Conservation (phyloP, 805 yeast species). For the Candida ponderosae region DNA sequence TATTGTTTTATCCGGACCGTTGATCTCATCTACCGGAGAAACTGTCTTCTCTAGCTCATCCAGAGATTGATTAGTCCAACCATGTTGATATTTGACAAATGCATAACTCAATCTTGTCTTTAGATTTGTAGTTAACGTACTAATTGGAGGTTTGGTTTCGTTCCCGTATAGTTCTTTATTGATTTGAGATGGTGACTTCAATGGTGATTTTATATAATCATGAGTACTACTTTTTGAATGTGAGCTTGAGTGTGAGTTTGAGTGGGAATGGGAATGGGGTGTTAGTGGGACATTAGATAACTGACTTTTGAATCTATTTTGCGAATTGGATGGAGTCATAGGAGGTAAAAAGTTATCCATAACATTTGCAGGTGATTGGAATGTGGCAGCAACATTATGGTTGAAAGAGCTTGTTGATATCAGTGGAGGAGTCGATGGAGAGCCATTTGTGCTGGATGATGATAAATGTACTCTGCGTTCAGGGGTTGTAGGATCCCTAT, state of each 20-base stretch:
- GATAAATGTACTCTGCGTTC: background rate
- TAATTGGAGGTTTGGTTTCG: constrained; percentile 27
- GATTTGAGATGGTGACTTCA: constrained; percentile 18
- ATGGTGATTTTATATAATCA: constrained; percentile 9
- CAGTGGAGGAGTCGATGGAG: constrained; percentile 17
- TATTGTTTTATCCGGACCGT: constrained; percentile 3
- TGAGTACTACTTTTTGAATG: too few relatives aligned
- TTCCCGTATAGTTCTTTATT: constrained; percentile 13
- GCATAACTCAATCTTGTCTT: constrained; percentile 34
- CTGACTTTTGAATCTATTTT: background rate
- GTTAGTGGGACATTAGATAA: constrained; percentile 17
- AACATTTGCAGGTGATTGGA: constrained; percentile 11
- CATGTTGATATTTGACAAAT: constrained; percentile 27
- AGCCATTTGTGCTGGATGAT: background rate
- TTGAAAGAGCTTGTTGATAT: background rate
- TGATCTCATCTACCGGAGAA: constrained; percentile 2
- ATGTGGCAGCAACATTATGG: constrained; percentile 1
- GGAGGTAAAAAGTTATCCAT: background rate
- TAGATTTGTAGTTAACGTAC: constrained; percentile 30
- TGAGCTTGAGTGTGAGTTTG: background rate
- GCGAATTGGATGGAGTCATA: background rate
- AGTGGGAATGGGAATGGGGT: constrained; percentile 8
- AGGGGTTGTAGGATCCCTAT: background rate
- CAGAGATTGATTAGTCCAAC: constrained; percentile 21
- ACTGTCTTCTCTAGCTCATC: constrained; percentile 18